These are phyloP conservation scores for Rhododendron mucronatum DNA, from an alignment of 148 eudicot species.

Conservation along the genomic window DNA sequence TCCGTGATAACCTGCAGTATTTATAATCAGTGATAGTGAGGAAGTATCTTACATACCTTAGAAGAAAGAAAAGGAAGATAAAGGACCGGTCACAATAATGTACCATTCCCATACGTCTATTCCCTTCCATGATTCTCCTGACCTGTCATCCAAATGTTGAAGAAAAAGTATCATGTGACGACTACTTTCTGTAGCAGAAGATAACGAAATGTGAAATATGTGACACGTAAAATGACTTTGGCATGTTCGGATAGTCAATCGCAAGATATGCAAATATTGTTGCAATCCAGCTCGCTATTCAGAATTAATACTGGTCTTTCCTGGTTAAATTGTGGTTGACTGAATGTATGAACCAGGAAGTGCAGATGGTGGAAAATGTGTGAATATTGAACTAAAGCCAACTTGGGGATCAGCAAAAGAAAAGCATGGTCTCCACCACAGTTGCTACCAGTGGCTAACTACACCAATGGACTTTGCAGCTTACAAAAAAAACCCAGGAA, in stretches of 20 bases:
- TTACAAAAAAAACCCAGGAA: background rate
- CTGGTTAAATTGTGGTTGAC: background rate
- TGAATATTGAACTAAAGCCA: slow-evolving; percentile 2
- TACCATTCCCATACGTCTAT: slow-evolving; percentile 99
- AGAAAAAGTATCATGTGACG: background rate
- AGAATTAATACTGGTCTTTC: background rate
- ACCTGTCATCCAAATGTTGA: slow-evolving; percentile 51
- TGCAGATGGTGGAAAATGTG: background rate
- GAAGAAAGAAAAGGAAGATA: slow-evolving; percentile 16
- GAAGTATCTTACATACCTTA: background rate
- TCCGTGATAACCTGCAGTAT: slow-evolving; percentile 45
- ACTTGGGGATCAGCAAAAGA: background rate
- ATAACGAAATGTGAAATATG: background rate
- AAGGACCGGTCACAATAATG: slow-evolving; percentile 20
- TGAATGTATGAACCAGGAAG: slow-evolving; percentile 7
- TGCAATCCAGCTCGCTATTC: background rate
- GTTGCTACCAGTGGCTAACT: background rate
- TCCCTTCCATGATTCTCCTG: slow-evolving; percentile 99
- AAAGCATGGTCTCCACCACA: background rate
- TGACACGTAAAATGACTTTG: background rate
- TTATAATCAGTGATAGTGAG: slow-evolving; percentile 4
- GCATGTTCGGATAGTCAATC: background rate
- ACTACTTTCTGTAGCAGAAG: background rate
- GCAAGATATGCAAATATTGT: background rate
- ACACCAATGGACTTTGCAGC: background rate